Base-by-base conservation (phyloP, 2,329 filamentous ascomycete genomes). In the Arthroderma sp. region DNA sequence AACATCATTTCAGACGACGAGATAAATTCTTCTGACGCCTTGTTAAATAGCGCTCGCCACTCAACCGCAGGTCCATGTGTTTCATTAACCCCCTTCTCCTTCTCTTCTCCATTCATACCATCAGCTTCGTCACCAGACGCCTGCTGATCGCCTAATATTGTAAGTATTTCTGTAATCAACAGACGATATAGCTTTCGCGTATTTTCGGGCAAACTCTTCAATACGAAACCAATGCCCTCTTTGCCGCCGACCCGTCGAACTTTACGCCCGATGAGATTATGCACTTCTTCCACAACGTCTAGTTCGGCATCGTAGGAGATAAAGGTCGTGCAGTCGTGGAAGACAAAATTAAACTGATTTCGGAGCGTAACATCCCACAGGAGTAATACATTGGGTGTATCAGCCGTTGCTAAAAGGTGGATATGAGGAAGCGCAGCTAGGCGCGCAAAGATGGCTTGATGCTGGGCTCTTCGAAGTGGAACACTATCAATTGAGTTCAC, bases 1-100 rank as follows among this genome's bases (percentile, higher is more conserved):
- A 96, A 96, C 50, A 86, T 87, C 75, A 96, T 87, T 67, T 96
- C 91, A 48, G 84, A 94, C 54, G 85, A 91, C 62, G 89, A 95
- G 41, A 98, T 91, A 62, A 98, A 96, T 58, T 94, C 87, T 65
- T 95, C 88, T 4, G 89, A 83, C 2, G 91, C 88, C 68, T 94
- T 95, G 60, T 94, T 87, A 59, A 96, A 98, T 51, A 98, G 64
- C 54, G 86, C 81, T 22, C 86, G 74, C 61, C 95, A 96, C 66
- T 96, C 89, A 10, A 98, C 79, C 0, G 84, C 87, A 2, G 77
- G 56, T 28, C 70, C 66, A 8, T 49, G 42, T 7, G 38, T 44
- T 30, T 53, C 46, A 5, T 52, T 60, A 40, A 45, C 54, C 39
- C 57, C 57, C 8, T 60, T 61, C 48, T 42, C 52, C n/a, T 56